These are phyloP conservation scores for Chenopodium formosanum DNA, from an alignment of 148 eudicot genomes.

Conservation along the genomic window DNA sequence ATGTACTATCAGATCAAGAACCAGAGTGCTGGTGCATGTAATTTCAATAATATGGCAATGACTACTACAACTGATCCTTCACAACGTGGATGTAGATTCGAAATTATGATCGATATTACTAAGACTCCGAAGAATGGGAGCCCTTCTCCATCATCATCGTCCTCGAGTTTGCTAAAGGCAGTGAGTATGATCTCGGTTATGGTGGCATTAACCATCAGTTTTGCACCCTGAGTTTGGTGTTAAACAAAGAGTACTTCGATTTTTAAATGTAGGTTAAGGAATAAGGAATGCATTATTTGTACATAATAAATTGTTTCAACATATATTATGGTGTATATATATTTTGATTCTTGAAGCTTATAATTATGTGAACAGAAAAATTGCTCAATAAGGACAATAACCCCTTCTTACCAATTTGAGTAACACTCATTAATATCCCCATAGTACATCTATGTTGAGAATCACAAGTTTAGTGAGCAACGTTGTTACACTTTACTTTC, in stretches of 20 bases:
- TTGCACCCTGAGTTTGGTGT: constrained; percentile 16
- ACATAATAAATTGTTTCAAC: neutral
- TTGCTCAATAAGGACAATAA: too few relatives aligned
- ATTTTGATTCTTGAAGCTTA: constrained; percentile 11
- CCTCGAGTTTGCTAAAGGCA: constrained; percentile 10
- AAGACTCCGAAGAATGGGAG: constrained; percentile 37
- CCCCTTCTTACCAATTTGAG: too few relatives aligned
- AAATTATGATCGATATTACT: constrained; percentile 64
- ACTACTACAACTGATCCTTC: constrained; percentile 72
- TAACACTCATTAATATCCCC: too few relatives aligned
- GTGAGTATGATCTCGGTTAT: constrained; percentile 18
- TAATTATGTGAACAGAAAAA: neutral
- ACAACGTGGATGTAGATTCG: constrained; percentile 51
- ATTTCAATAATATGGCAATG: constrained; percentile 48
- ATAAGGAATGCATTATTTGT: constrained; percentile 5
- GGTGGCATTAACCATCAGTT: constrained; percentile 15
- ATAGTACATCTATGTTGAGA: too few relatives aligned
- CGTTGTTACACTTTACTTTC: too few relatives aligned
- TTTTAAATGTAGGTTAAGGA: neutral
- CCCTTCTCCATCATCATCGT: constrained; percentile 7
- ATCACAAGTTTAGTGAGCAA: too few relatives aligned
- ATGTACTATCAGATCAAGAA: constrained; percentile 78
- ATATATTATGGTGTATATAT: neutral
- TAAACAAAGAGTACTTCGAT: neutral
- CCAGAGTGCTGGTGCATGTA: constrained; percentile 62